Evolutionary conservation across 2,329 filamentous ascomycete genomes (phyloP).

Genomic region (Alternaria incomplexa): DNA sequence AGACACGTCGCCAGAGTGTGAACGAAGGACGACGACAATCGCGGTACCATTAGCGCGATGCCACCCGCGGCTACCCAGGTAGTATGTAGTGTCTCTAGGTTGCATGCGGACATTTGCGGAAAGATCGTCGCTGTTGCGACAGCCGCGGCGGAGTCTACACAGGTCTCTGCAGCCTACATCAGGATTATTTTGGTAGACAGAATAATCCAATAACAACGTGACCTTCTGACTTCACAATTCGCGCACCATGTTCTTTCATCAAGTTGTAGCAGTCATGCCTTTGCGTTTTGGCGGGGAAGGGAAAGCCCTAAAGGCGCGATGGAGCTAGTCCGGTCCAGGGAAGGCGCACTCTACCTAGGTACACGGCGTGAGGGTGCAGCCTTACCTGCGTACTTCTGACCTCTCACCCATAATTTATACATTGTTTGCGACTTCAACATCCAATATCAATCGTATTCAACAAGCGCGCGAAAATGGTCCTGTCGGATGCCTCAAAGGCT

Average conservation of each 20-base stretch:
- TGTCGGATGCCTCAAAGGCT: constrained; percentile 1
- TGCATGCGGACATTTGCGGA: neutral
- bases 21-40: neutral
- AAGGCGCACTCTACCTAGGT: neutral
- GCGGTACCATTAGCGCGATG: neutral
- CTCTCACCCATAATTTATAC: neutral
- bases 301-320: neutral
- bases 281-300: too few relatives aligned
- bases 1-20: neutral
- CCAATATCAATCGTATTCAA: neutral
- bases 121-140: constrained; percentile 9
- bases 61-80: neutral
- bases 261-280: too few relatives aligned
- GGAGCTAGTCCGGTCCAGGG: neutral
- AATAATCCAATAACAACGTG: too few relatives aligned
- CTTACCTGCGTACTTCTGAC: neutral
- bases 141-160: neutral
- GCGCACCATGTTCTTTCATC: too few relatives aligned
- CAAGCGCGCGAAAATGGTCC: constrained; percentile 25
- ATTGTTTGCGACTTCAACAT: neutral
- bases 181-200: too few relatives aligned
- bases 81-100: neutral
- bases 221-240: too few relatives aligned
- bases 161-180: neutral
- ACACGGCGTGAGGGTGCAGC: neutral